Evolutionary conservation across 1,139 yeast species (phyloP).

Genomic region (Saccharomyces hybrid): DNA sequence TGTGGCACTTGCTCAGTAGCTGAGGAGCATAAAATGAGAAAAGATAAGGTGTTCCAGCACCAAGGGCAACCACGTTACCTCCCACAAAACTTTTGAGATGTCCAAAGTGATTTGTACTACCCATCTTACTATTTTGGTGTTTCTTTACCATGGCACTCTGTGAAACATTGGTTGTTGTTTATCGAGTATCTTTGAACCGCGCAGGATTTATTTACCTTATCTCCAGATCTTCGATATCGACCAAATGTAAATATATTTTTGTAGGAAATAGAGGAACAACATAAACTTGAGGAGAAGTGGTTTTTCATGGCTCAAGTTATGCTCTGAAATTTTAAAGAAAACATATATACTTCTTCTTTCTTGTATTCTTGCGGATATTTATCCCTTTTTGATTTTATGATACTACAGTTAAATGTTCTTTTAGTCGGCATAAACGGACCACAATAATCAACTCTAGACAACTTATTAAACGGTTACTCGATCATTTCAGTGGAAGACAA

Average conservation of each 20-base stretch:
- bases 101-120: neutral
- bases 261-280: neutral
- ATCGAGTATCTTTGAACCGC: neutral
- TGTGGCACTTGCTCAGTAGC: slow-evolving; percentile 46
- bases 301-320: neutral
- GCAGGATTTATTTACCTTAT: neutral
- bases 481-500: neutral
- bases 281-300: neutral
- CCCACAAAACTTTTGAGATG: neutral
- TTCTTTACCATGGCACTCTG: neutral
- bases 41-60: slow-evolving; percentile 65
- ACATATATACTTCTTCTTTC: neutral
- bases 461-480: neutral
- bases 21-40: slow-evolving; percentile 73
- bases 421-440: neutral
- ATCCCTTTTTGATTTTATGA: neutral
- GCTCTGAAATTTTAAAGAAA: neutral
- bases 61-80: slow-evolving; percentile 37
- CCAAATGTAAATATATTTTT: neutral
- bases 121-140: neutral
- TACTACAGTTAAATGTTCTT: neutral
- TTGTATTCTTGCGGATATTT: neutral
- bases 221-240: neutral
- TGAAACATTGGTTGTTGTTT: neutral
- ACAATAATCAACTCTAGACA: neutral